A percentile compares a stretch with the other conserved stretches of the same genome.
These are phyloP conservation scores for Rosa chinensis DNA, from an alignment of 306 rosid species.

Conservation along the genomic window DNA sequence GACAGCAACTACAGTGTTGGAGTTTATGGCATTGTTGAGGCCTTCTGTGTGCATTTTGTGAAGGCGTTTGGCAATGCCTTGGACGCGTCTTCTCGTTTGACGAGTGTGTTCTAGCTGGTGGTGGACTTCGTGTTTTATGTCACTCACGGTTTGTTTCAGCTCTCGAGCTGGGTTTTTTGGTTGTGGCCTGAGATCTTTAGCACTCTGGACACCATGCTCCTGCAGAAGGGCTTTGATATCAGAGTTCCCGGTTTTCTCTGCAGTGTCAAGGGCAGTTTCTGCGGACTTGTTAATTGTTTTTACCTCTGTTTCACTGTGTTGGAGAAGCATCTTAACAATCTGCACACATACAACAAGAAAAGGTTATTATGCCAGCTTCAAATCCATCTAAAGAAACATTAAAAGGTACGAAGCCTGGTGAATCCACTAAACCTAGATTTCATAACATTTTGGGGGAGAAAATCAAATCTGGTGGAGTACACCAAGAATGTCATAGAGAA, in stretches of 20 bases:
- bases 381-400: background rate
- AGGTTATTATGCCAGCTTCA: background rate
- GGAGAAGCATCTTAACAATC: conserved; percentile 75
- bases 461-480: background rate
- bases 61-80: conserved; percentile 93
- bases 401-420: background rate
- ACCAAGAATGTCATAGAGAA: background rate
- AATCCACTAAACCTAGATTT: background rate
- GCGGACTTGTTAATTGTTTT: conserved; percentile 58
- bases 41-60: conserved; percentile 93
- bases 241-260: conserved; percentile 63
- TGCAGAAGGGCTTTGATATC: conserved; percentile 50
- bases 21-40: conserved; percentile 94
- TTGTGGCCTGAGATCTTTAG: conserved; percentile 58
- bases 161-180: conserved; percentile 60
- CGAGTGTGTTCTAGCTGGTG: conserved; percentile 93
- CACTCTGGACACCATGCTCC: conserved; percentile 70
- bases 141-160: conserved; percentile 91
- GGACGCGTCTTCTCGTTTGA: conserved; percentile 87
- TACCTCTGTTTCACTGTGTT: conserved; percentile 41
- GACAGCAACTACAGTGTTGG: conserved; percentile 93
- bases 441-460: background rate
- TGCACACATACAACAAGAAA: conserved; percentile 30
- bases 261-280: conserved; percentile 92
- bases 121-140: conserved; percentile 91